Evolutionary conservation across 2,329 filamentous ascomycete species (phyloP).

Genomic region (Drechmeria coniospora): DNA sequence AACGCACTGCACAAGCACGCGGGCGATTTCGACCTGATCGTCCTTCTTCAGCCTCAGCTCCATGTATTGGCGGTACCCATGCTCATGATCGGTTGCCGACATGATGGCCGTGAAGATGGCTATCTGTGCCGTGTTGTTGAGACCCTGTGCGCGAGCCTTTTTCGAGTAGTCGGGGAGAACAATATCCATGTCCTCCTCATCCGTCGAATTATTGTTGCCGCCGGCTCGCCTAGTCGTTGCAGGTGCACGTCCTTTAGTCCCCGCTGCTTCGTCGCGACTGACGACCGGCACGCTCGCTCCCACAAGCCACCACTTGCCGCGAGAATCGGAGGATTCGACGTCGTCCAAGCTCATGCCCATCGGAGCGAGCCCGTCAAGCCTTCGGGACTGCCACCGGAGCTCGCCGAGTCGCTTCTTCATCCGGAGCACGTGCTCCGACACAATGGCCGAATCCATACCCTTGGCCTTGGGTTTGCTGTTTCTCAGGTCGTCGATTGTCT

Average conservation of each 20-base stretch:
- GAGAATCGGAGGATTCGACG: slow-evolving; percentile 68
- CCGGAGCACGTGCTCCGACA: slow-evolving; percentile 66
- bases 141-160: slow-evolving; percentile 66
- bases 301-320: slow-evolving; percentile 96
- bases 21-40: slow-evolving; percentile 74
- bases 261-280: slow-evolving; percentile 3
- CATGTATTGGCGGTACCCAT: slow-evolving; percentile 63
- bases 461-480: slow-evolving; percentile 80
- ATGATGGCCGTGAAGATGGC: slow-evolving; percentile 91
- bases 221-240: slow-evolving; percentile 7
- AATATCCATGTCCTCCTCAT: slow-evolving; percentile 31
- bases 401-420: slow-evolving; percentile 82
- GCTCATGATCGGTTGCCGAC: slow-evolving; percentile 68
- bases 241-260: slow-evolving; percentile 4
- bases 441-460: slow-evolving; percentile 52
- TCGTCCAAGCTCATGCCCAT: slow-evolving; percentile 70
- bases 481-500: slow-evolving; percentile 86
- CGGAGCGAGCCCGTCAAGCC: slow-evolving; percentile 62
- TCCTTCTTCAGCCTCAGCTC: slow-evolving; percentile 76
- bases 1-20: slow-evolving; percentile 75
- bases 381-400: slow-evolving; percentile 42
- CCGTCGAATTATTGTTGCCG: slow-evolving; percentile 13
- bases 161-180: slow-evolving; percentile 51
- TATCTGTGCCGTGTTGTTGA: slow-evolving; percentile 73
- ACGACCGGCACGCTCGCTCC: slow-evolving; percentile 68